Evolutionary conservation across 2,329 filamentous ascomycete species (phyloP).

Genomic region (Cercospora beticola): DNA sequence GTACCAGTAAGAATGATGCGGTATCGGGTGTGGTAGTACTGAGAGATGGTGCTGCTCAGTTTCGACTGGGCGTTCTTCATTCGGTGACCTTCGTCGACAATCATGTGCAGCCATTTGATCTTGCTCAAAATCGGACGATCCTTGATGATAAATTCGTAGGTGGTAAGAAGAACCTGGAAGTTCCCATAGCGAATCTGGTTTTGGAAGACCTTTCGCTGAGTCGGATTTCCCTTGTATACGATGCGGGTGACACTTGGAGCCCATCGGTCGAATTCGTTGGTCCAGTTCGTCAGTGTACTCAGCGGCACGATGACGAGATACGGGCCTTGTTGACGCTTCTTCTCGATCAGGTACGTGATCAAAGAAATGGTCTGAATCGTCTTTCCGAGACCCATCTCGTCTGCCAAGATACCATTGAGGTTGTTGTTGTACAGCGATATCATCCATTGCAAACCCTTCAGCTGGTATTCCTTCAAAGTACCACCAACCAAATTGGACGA

Average conservation of each 20-base stretch:
- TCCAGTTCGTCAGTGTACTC: slow-evolving; percentile 98
- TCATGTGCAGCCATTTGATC: slow-evolving; percentile 99
- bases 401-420: slow-evolving; percentile 94
- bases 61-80: slow-evolving; percentile 99
- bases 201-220: slow-evolving; percentile 82
- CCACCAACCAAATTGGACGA: slow-evolving; percentile 87
- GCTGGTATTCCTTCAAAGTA: slow-evolving; percentile 91
- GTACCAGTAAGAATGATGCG: slow-evolving; percentile 97
- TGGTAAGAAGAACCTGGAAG: slow-evolving; percentile 95
- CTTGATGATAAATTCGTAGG: slow-evolving; percentile 99
- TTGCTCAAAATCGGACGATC: slow-evolving; percentile 92
- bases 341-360: slow-evolving; percentile 95
- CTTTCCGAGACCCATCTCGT: slow-evolving; percentile 99
- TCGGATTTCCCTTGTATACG: slow-evolving; percentile 95
- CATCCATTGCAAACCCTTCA: slow-evolving; percentile 99
- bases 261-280: slow-evolving; percentile 98
- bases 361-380: slow-evolving; percentile 98
- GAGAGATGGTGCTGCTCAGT: slow-evolving; percentile 87
- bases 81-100: slow-evolving; percentile 97
- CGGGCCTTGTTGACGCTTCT: slow-evolving; percentile 85
- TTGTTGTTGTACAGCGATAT: slow-evolving; percentile 99
- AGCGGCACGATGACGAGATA: slow-evolving; percentile 96
- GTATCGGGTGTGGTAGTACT: slow-evolving; percentile 93
- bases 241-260: slow-evolving; percentile 81
- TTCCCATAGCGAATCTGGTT: slow-evolving; percentile 90